Conservation (phyloP, 257 asterid species). For the Solanum gracilifrons region DNA sequence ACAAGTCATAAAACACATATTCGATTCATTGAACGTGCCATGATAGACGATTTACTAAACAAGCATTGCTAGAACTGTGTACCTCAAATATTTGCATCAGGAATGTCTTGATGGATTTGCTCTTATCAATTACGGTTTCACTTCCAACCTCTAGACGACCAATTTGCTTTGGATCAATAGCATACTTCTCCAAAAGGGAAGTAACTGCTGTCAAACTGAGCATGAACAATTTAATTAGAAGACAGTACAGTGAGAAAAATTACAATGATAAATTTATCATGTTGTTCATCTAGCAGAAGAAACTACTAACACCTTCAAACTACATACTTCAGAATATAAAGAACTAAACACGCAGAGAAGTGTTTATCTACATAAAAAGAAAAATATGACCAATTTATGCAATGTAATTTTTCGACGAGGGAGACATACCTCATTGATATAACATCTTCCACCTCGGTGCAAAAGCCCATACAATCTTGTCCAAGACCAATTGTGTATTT, state of each 20-base stretch:
- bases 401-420: neutral
- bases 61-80: neutral
- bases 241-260: too few relatives aligned
- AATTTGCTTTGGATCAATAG: constrained; percentile 70
- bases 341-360: neutral
- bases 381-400: neutral
- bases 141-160: constrained; percentile 99
- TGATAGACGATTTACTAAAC: neutral
- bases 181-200: constrained; percentile 81
- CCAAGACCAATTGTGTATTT: constrained; percentile 99
- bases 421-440: constrained; percentile 78
- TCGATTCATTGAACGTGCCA: neutral
- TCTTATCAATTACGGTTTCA: constrained; percentile 94
- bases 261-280: neutral
- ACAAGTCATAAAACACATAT: neutral
- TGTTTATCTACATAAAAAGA: neutral
- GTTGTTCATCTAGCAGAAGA: neutral
- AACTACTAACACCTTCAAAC: neutral
- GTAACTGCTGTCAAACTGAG: constrained; percentile 92
- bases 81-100: constrained; percentile 99
- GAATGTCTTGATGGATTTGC: constrained; percentile 96
- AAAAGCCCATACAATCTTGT: constrained; percentile 97
- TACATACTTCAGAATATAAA: neutral
- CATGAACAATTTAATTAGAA: constrained; percentile 5
- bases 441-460: constrained; percentile 96